phyloP scores from a whole-genome alignment of 768 basidiomycete genomes.

The Xerocomus brunneocitrinus region DNA sequence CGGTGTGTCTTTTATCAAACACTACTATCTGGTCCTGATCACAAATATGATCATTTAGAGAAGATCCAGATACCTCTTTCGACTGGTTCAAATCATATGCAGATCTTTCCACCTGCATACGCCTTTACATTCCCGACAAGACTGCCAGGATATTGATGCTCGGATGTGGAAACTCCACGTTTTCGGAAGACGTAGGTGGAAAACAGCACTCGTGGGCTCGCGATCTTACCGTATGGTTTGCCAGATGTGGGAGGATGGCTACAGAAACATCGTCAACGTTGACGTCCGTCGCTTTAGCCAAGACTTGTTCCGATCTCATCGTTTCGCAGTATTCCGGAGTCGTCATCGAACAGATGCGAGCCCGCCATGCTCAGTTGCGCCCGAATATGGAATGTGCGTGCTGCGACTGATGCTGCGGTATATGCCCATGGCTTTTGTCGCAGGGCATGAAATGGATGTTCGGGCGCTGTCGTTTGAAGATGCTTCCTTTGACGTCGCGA shows the following conservation, averaged over 20 bases:
- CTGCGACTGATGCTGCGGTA: background rate
- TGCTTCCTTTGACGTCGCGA: constrained; percentile 67
- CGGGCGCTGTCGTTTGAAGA: constrained; percentile 56
- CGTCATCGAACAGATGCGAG: constrained; percentile 70
- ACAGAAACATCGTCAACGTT: constrained; percentile 71
- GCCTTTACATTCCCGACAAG: constrained; percentile 59
- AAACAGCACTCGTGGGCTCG: background rate
- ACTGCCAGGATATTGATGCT: constrained; percentile 67
- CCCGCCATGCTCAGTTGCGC: constrained; percentile 43
- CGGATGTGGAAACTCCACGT: constrained; percentile 78
- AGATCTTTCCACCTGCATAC: constrained; percentile 62
- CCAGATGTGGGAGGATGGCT: constrained; percentile 87
- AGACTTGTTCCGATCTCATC: background rate
- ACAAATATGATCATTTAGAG: constrained; percentile 35
- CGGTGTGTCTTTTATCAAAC: constrained; percentile 40
- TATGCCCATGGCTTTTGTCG: background rate
- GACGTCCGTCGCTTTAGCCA: constrained; percentile 46
- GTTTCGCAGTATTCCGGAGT: constrained; percentile 62
- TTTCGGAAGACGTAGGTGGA: constrained; percentile 64
- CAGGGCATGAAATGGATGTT: constrained; percentile 86
- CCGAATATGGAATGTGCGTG: constrained; percentile 69
- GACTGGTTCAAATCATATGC: constrained; percentile 87
- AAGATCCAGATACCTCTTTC: constrained; percentile 54
- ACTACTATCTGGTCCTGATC: background rate
- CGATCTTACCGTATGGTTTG: constrained; percentile 3